Percentiles rank a stretch among this genome's conserved stretches.
Conservation (phyloP, 495 filamentous ascomycete species). For the Choiromyces venosus region DNA sequence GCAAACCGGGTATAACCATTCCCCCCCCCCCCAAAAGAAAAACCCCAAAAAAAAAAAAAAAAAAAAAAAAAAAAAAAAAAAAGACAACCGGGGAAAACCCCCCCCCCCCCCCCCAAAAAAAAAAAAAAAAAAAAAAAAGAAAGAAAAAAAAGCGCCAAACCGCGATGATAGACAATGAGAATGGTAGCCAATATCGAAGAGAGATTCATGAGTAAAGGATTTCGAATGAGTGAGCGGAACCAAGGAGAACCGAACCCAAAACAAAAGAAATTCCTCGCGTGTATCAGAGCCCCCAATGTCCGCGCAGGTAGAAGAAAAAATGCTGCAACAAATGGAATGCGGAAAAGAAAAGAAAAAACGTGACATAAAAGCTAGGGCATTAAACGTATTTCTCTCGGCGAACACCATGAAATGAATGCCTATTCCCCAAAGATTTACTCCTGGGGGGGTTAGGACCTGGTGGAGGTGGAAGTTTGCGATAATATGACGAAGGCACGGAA, state of each 20-base stretch:
- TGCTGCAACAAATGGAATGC: neutral
- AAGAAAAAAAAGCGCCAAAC: neutral
- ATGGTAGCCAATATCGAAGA: neutral
- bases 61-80: neutral
- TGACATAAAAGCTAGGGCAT: conserved; percentile 27
- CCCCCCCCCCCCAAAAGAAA: too few relatives aligned
- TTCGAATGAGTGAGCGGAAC: neutral
- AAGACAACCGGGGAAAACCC: neutral
- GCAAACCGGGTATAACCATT: neutral
- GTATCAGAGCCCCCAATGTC: neutral
- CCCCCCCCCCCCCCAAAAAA: neutral
- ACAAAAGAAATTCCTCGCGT: neutral
- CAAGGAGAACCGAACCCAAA: neutral
- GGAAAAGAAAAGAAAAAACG: conserved; percentile 21
- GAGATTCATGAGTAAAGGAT: neutral
- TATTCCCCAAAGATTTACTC: conserved; percentile 26
- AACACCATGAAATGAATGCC: conserved; percentile 37
- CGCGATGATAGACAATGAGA: neutral
- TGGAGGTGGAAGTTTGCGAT: conserved; percentile 19
- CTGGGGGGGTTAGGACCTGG: conserved; percentile 15
- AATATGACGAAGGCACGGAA: conserved; percentile 17
- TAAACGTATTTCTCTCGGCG: conserved; percentile 33
- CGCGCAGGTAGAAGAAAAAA: neutral
- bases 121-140: neutral
- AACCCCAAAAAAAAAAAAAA: too few relatives aligned